Evolutionary conservation across 495 filamentous ascomycete genomes (phyloP), one percentile per base, ranked within the genome.

Genomic region (Penicillium cosmopolitanum): DNA sequence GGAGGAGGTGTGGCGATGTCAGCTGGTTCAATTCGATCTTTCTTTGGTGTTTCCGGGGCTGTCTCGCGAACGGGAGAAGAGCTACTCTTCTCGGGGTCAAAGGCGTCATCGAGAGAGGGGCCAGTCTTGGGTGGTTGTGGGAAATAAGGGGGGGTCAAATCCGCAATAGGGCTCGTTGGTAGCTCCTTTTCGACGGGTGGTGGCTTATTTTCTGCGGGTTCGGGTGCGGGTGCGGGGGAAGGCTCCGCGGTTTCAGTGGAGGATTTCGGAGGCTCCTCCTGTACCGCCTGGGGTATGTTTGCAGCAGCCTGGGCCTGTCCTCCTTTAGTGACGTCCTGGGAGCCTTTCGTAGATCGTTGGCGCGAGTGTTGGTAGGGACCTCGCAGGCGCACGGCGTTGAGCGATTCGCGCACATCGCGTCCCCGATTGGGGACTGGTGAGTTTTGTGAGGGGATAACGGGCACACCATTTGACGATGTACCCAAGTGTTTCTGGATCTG

Each of bases 401-500:
- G 84, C 8, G 92, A 96, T 70, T 98, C 95, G 52, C 91, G 84
- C 23, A 89, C 86, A 72, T 98, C 95, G 47, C 89, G 84, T 8
- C 92, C 92, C 42, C 95, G 85, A 65, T 97, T 97, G 3, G 93
- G 93, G 55, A 95, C 82, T 2, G 94, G 91, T 28, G 90, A 89
- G 48, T 89, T 94, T 63, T 97, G 93, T 10, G 88, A 77, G 35
- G 94, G 92, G 8, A 97, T 79, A 76, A 96, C 89, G 5, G 92
- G 91, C 6, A 97, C 85, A 16, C 90, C 92, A 69, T 87, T 90
- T 13, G 90, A 81, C 34, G 88, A 88, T 23, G 87, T 83, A 2
- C 94, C 95, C 4, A 97, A 81, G 58, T 96, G 92, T 65, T 96
- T 97, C 21, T 91, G 90, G 48, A 98, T 93, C 65, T 98, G 96